phyloP scores from a whole-genome alignment of 2,329 filamentous ascomycete genomes.

The Acephala macrosclerotiorum region DNA sequence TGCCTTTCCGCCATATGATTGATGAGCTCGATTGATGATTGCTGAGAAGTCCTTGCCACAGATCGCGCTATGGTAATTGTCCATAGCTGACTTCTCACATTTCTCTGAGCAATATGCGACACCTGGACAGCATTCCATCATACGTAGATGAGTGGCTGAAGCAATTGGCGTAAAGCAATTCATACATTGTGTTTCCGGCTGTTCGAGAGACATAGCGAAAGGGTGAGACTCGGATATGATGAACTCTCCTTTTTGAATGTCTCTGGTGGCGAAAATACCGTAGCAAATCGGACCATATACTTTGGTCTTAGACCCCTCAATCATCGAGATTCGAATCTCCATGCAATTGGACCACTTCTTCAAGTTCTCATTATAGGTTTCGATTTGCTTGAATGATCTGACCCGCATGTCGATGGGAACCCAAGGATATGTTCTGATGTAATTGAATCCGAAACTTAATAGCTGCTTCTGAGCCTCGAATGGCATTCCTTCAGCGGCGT shows the following conservation, averaged over 20 bases:
- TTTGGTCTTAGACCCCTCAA: background rate
- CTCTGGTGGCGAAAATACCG: slow-evolving; percentile 21
- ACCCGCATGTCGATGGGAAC: background rate
- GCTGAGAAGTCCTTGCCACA: background rate
- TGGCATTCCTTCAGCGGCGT: background rate
- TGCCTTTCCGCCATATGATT: slow-evolving; percentile 14
- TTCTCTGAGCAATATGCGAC: slow-evolving; percentile 5
- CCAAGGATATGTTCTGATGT: slow-evolving; percentile 15
- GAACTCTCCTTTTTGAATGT: slow-evolving; percentile 16
- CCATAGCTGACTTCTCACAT: slow-evolving; percentile 10
- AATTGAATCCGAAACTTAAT: slow-evolving; percentile 6
- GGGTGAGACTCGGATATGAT: slow-evolving; percentile 14
- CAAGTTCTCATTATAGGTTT: slow-evolving; percentile 7
- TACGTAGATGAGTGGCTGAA: background rate
- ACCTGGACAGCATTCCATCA: slow-evolving; percentile 11
- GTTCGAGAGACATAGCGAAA: slow-evolving; percentile 18
- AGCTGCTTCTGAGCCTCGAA: slow-evolving; percentile 12
- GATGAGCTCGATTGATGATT: slow-evolving; percentile 11
- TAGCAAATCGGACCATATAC: background rate
- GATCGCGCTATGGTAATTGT: background rate
- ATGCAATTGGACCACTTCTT: slow-evolving; percentile 10
- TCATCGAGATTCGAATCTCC: slow-evolving; percentile 8
- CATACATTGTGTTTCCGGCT: slow-evolving; percentile 12
- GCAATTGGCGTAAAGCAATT: slow-evolving; percentile 15
- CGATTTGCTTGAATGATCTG: slow-evolving; percentile 5